phyloP scores from a whole-genome alignment of 306 rosid species.

The Lotus japonicus region DNA sequence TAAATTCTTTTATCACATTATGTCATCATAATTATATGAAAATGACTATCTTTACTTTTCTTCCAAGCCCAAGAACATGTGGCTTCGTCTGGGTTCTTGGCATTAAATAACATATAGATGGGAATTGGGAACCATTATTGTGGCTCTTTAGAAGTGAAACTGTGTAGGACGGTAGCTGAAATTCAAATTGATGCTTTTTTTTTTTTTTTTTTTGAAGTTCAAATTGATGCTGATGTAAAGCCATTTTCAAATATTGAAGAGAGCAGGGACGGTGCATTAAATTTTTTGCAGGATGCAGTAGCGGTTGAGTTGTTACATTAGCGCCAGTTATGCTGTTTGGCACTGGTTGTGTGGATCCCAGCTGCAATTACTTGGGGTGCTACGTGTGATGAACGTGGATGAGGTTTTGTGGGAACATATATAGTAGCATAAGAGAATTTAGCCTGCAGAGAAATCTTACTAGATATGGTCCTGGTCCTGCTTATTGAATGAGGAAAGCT shows the following conservation, averaged over 20 bases:
- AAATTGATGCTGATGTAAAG: not conserved
- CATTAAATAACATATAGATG: not conserved
- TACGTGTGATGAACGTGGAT: not conserved
- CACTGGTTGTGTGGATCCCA: not conserved
- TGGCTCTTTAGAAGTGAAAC: not conserved
- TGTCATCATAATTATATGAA: no score
- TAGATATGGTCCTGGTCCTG: not conserved
- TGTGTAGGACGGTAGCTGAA: not conserved
- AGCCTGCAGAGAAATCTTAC: not conserved
- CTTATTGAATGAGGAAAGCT: not conserved
- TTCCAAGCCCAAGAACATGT: not conserved
- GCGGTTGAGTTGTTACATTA: not conserved
- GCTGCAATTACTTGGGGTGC: not conserved
- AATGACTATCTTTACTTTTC: not conserved
- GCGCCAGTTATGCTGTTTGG: not conserved
- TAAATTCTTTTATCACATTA: no score
- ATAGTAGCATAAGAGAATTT: not conserved
- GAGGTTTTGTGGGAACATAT: not conserved
- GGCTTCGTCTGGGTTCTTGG: not conserved
- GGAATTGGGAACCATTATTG: not conserved
- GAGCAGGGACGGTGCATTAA: not conserved
- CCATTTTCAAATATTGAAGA: not conserved
- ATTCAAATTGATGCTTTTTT: constrained; percentile 5
- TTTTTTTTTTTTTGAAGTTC: no score
- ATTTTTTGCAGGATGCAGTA: not conserved